phyloP scores from a whole-genome alignment of 768 basidiomycete species.

The Tricholoma sp. region DNA sequence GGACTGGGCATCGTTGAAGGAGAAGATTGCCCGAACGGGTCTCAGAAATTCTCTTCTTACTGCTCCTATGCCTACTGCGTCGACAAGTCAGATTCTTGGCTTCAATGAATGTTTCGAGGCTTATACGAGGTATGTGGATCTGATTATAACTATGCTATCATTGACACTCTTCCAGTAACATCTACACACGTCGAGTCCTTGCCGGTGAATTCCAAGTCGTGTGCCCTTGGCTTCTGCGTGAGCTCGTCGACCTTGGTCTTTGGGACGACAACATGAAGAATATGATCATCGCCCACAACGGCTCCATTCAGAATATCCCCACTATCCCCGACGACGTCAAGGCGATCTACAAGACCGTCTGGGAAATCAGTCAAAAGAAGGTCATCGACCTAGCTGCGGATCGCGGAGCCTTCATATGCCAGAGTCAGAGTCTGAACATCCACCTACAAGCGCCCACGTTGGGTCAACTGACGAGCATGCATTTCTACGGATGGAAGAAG shows the following conservation, averaged over 20 bases:
- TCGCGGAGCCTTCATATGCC: slow-evolving; percentile 96
- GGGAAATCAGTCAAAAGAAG: slow-evolving; percentile 99
- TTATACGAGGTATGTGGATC: slow-evolving; percentile 73
- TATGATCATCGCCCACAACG: slow-evolving; percentile 96
- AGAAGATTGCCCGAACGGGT: slow-evolving; percentile 74
- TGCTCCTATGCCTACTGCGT: slow-evolving; percentile 99
- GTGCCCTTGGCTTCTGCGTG: slow-evolving; percentile 98
- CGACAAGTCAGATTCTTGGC: slow-evolving; percentile 96
- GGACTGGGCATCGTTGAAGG: slow-evolving; percentile 91
- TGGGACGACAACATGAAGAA: slow-evolving; percentile 99
- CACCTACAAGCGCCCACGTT: slow-evolving; percentile 86
- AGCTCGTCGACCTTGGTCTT: slow-evolving; percentile 89
- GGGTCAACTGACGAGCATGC: slow-evolving; percentile 93
- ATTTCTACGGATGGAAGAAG: slow-evolving; percentile 99
- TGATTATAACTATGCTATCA: not conserved
- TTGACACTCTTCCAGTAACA: slow-evolving; percentile 60
- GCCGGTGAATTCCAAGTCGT: slow-evolving; percentile 99
- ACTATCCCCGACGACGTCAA: slow-evolving; percentile 87
- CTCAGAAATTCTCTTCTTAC: slow-evolving; percentile 86
- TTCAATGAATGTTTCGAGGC: slow-evolving; percentile 99
- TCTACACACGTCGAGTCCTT: slow-evolving; percentile 98
- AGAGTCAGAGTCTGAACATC: slow-evolving; percentile 91
- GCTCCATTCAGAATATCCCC: slow-evolving; percentile 82
- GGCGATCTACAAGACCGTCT: slow-evolving; percentile 99
- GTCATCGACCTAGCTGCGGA: slow-evolving; percentile 98